phyloP scores from a whole-genome alignment of 2,329 filamentous ascomycete genomes.

The Diaporthe citri region DNA sequence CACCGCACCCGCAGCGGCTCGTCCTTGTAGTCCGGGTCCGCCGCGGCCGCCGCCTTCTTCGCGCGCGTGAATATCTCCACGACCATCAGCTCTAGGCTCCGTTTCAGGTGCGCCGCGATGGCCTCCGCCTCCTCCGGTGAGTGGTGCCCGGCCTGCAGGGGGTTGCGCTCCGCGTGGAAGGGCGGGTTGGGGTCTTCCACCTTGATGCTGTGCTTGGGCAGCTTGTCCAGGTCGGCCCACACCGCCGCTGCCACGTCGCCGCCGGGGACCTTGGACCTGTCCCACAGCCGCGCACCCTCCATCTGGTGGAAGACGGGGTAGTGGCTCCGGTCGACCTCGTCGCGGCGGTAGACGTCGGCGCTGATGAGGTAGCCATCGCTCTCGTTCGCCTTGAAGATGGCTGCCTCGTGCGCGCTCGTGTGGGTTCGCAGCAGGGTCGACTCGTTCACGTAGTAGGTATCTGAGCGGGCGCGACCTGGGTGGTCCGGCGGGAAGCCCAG shows the following conservation, averaged over 20 bases:
- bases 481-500: conserved; percentile 91
- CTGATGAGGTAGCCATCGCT: conserved; percentile 89
- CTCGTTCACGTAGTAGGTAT: conserved; percentile 96
- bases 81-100: conserved; percentile 89
- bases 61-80: conserved; percentile 89
- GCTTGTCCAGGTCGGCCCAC: conserved; percentile 74
- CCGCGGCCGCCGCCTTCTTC: conserved; percentile 71
- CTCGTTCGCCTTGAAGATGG: conserved; percentile 79
- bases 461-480: conserved; percentile 85
- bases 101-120: conserved; percentile 86
- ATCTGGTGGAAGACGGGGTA: conserved; percentile 99
- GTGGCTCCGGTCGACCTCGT: conserved; percentile 94
- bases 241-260: conserved; percentile 75
- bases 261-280: conserved; percentile 70
- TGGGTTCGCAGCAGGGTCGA: conserved; percentile 90
- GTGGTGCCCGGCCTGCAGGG: conserved; percentile 81
- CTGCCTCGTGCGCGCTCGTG: conserved; percentile 92
- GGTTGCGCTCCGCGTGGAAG: conserved; percentile 83
- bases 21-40: conserved; percentile 62
- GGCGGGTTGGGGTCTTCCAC: conserved; percentile 89
- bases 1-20: conserved; percentile 89
- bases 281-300: conserved; percentile 94
- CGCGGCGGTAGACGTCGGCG: conserved; percentile 94
- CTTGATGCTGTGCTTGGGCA: conserved; percentile 80
- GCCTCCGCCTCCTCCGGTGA: conserved; percentile 83